These are phyloP conservation scores for Lycium barbarum DNA, from an alignment of 257 asterid genomes.

Conservation along the genomic window DNA sequence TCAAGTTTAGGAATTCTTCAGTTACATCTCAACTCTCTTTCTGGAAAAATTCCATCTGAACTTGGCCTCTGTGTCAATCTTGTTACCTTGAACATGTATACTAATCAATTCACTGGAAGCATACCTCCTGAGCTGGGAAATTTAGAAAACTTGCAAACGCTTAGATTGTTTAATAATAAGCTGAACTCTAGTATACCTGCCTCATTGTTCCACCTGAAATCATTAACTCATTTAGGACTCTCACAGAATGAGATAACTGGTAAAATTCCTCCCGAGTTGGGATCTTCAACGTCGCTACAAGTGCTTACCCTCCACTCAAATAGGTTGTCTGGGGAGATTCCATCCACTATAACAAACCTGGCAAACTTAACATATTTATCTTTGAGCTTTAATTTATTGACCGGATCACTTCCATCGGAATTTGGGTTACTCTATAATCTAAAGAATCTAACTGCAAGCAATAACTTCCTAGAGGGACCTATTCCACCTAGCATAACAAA, in stretches of 20 bases:
- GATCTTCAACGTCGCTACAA: conserved; percentile 58
- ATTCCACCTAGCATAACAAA: conserved; percentile 66
- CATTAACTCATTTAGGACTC: conserved; percentile 60
- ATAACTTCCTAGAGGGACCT: conserved; percentile 60
- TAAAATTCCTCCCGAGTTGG: conserved; percentile 52
- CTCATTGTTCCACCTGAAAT: conserved; percentile 54
- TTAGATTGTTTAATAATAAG: conserved; percentile 56
- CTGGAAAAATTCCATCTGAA: conserved; percentile 73
- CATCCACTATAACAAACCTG: conserved; percentile 59
- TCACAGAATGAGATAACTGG: conserved; percentile 65
- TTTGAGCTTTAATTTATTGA: conserved; percentile 60
- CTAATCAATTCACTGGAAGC: conserved; percentile 59
- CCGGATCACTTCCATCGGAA: conserved; percentile 64
- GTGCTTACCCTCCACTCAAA: conserved; percentile 77
- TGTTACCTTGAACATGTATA: conserved; percentile 47
- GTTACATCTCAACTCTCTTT: conserved; percentile 52
- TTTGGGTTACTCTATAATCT: conserved; percentile 66
- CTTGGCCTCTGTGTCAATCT: conserved; percentile 58
- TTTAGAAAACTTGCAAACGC: conserved; percentile 46
- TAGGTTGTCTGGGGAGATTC: conserved; percentile 68
- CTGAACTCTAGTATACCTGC: conserved; percentile 71
- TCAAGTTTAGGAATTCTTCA: conserved; percentile 56
- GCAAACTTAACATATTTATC: conserved; percentile 68
- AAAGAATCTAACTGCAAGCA: conserved; percentile 57
- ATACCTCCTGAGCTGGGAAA: conserved; percentile 72